These are phyloP conservation scores for Sistotremastrum suecicum DNA, from an alignment of 768 basidiomycete genomes.

Conservation along the genomic window DNA sequence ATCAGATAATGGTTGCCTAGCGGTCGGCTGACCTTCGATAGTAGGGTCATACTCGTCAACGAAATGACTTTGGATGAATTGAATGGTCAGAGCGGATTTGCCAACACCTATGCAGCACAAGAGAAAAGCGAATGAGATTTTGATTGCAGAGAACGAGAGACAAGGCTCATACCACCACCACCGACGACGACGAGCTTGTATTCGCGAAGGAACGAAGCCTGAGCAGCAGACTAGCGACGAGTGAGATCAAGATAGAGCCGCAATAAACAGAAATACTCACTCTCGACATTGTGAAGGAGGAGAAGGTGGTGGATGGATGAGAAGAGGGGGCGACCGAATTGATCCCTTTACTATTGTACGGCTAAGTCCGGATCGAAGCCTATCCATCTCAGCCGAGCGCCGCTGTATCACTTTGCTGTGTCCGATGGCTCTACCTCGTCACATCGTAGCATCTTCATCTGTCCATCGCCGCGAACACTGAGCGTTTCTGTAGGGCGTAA, in stretches of 20 bases:
- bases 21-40: conserved; percentile 55
- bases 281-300: too few relatives aligned
- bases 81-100: conserved; percentile 91
- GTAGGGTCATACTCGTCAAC: conserved; percentile 93
- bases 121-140: conserved; percentile 22
- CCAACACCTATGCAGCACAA: conserved; percentile 36
- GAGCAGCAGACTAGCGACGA: background rate
- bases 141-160: conserved; percentile 11
- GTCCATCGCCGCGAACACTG: too few relatives aligned
- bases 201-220: conserved; percentile 88
- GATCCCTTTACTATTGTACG: too few relatives aligned
- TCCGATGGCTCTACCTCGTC: too few relatives aligned
- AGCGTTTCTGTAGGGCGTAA: too few relatives aligned
- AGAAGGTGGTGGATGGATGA: background rate
- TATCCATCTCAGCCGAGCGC: too few relatives aligned
- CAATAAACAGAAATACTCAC: too few relatives aligned
- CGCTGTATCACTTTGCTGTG: too few relatives aligned
- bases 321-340: too few relatives aligned
- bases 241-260: too few relatives aligned
- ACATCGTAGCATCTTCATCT: too few relatives aligned
- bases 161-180: conserved; percentile 66
- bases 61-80: conserved; percentile 94
- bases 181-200: conserved; percentile 99
- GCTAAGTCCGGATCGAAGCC: too few relatives aligned
- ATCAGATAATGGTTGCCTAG: background rate